Evolutionary conservation across 768 basidiomycete genomes (phyloP).

Genomic region (Podaxis sp.): DNA sequence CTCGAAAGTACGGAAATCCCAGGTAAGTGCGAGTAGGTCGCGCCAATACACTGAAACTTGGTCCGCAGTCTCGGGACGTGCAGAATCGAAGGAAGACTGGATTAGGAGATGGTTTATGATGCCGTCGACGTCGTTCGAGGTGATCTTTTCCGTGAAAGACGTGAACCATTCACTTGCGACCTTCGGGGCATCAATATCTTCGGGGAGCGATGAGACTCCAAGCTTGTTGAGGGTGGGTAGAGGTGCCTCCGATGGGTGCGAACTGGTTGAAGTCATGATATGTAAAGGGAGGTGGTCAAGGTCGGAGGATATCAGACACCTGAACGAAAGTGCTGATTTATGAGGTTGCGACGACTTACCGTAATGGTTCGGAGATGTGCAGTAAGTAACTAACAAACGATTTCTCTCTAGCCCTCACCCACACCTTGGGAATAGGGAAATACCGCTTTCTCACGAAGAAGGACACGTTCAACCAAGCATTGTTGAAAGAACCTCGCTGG

Average conservation of each 20-base stretch:
- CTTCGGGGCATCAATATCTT: constrained; percentile 30
- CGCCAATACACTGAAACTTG: constrained; percentile 43
- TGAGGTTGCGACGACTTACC: background rate
- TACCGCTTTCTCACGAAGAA: background rate
- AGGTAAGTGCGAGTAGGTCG: constrained; percentile 62
- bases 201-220: constrained; percentile 27
- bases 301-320: too few relatives aligned
- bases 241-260: constrained; percentile 25
- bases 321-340: background rate
- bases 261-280: background rate
- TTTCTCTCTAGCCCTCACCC: background rate
- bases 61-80: constrained; percentile 19
- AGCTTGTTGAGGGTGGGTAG: constrained; percentile 32
- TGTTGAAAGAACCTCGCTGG: background rate
- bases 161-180: constrained; percentile 29
- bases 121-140: constrained; percentile 17
- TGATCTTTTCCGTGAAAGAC: constrained; percentile 19
- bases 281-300: background rate
- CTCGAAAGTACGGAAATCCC: constrained; percentile 60
- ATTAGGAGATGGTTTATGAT: constrained; percentile 28
- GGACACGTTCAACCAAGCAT: background rate
- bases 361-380: background rate
- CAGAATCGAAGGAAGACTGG: constrained; percentile 28
- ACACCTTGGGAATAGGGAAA: background rate
- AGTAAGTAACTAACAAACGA: background rate